These are phyloP conservation scores for Penicillium hesseltinei DNA, from an alignment of 2,329 filamentous ascomycete species.

Conservation along the genomic window DNA sequence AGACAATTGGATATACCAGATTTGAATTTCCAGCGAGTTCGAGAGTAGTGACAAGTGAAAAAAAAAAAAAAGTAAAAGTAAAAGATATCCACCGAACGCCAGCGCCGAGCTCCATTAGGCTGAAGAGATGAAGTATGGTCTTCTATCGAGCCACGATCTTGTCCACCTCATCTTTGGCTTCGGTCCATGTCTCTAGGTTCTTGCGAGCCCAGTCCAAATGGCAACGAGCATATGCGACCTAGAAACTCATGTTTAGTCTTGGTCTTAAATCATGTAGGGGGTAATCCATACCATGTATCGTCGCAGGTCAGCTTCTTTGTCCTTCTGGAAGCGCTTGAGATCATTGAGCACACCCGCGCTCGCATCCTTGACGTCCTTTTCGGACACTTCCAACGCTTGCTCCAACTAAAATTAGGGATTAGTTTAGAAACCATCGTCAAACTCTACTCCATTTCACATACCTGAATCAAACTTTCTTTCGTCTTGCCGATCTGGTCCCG, in stretches of 20 bases:
- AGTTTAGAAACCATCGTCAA: neutral
- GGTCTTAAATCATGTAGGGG: neutral
- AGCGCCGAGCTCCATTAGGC: neutral
- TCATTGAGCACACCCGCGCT: conserved; percentile 85
- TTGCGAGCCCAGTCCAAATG: conserved; percentile 94
- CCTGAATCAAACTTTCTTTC: conserved; percentile 72
- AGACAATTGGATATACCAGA: neutral
- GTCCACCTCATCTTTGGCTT: conserved; percentile 79
- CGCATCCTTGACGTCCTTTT: conserved; percentile 89
- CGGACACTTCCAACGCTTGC: conserved; percentile 82
- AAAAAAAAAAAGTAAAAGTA: neutral
- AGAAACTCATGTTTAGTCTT: conserved; percentile 14
- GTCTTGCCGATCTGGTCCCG: conserved; percentile 96
- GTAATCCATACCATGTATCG: conserved; percentile 80
- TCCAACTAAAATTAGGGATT: conserved; percentile 62
- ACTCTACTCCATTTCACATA: conserved; percentile 24
- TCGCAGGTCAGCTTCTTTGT: conserved; percentile 92
- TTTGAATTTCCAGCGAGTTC: neutral
- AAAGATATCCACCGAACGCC: conserved; percentile 2
- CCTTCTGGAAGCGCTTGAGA: conserved; percentile 84
- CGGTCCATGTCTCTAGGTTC: conserved; percentile 88
- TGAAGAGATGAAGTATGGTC: neutral
- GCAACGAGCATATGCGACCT: conserved; percentile 89
- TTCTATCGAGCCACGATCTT: conserved; percentile 65
- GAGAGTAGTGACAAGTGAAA: neutral